A percentile compares a stretch with the other conserved stretches of the same genome.
These are phyloP conservation scores for Dioscorea dumetorum DNA, from an alignment of 106 monocot species.

Conservation along the genomic window DNA sequence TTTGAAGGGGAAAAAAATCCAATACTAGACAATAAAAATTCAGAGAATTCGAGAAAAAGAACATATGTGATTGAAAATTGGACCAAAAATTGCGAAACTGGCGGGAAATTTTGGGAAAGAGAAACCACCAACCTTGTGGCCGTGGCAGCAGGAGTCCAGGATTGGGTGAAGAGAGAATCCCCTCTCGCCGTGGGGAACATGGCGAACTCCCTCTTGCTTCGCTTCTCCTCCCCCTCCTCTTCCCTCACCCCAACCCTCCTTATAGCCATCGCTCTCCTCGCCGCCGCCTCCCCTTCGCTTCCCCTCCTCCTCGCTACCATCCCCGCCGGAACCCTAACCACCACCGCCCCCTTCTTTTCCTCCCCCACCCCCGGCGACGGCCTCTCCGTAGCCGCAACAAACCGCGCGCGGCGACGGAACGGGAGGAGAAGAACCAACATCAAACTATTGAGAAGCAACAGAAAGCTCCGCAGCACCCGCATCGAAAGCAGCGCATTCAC, in stretches of 20 bases:
- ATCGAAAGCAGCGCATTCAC: conserved; percentile 34
- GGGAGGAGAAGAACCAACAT: conserved; percentile 33
- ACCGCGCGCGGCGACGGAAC: conserved; percentile 11
- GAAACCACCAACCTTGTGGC: conserved; percentile 16
- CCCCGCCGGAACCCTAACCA: not conserved
- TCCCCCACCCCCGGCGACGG: not conserved
- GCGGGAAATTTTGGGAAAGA: too few species aligned
- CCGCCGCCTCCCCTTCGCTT: conserved; percentile 35
- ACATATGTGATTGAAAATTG: too few species aligned
- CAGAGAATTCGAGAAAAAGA: too few species aligned
- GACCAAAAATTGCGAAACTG: too few species aligned
- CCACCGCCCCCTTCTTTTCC: conserved; percentile 1
- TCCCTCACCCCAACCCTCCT: conserved; percentile 11
- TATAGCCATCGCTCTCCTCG: conserved; percentile 63
- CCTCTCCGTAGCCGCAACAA: not conserved
- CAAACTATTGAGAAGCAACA: conserved; percentile 27
- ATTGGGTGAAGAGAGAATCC: conserved; percentile 69
- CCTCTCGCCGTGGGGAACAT: conserved; percentile 51
- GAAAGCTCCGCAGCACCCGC: conserved; percentile 14
- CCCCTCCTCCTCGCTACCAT: conserved; percentile 5
- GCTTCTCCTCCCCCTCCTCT: conserved; percentile 6
- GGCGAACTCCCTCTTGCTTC: conserved; percentile 33
- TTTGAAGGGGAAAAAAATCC: too few species aligned
- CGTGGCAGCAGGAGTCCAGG: conserved; percentile 45
- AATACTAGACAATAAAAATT: too few species aligned